Base-by-base conservation (phyloP, 441 rosid species). In the Dalechampia spathulata region DNA sequence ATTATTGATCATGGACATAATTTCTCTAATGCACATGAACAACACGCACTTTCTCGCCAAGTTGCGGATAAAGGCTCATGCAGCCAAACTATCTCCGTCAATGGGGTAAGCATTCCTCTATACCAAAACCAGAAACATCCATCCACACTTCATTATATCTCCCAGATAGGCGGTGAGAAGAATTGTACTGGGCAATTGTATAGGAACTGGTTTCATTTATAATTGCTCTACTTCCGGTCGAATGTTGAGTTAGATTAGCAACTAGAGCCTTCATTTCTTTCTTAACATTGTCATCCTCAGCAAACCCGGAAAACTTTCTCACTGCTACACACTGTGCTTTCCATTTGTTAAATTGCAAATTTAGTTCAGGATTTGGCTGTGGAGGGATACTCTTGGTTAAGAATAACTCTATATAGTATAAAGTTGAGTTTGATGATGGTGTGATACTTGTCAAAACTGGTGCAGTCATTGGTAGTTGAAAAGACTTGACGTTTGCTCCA, bases 81-180 rank as follows among this genome's bases (percentile, higher is more conserved):
- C n/a, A n/a, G n/a, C n/a, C n/a, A n/a, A n/a, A n/a, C n/a, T n/a
- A n/a, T n/a, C n/a, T n/a, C n/a, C n/a, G n/a, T n/a, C n/a, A n/a
- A n/a, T n/a, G n/a, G n/a, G 36, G 34, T 8, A 37, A 61, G 54
- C 82, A 77, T 19, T 62, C 72, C 26, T 67, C 60, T 7, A 52
- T 50, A 13, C 45, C 38, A 22, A 49, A 47, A 27, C 70, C 71
- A 1, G 72, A 53, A 14, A 79, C 66, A 43, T 71, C 61, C 20
- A 75, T 70, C 88, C 88, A 77, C 1, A 73, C 81, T 60, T 82
- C 81, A 42, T 82, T 79, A 19, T 73, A 25, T 27, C 88, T 66
- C 12, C 65, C 73, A 0, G 73, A 39, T 14, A 52, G 48, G 43
- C 63, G 72, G 15, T 2, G 45, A 0, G 83, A 64, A 59, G 83